phyloP scores from a whole-genome alignment of 352 stramenopile species.

The Plasmopara muralis region DNA sequence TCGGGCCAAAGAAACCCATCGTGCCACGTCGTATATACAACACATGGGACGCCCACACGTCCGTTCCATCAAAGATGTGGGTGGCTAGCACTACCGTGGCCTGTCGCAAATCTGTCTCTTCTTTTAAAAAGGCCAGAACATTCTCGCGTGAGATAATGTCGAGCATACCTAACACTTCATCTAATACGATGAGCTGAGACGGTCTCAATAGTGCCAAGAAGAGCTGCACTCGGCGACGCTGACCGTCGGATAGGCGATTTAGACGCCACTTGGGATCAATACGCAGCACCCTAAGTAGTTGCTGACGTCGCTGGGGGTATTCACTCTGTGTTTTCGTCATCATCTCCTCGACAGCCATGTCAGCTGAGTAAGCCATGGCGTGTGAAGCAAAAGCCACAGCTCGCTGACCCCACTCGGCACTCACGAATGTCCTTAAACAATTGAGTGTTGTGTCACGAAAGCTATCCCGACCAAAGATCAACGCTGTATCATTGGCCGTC shows the following conservation, averaged over 20 bases:
- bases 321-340: slow-evolving; percentile 93
- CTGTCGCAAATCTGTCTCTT: slow-evolving; percentile 51
- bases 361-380: slow-evolving; percentile 84
- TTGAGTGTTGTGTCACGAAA: slow-evolving; percentile 96
- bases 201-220: slow-evolving; percentile 94
- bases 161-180: slow-evolving; percentile 97
- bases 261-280: slow-evolving; percentile 92
- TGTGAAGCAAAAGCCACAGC: slow-evolving; percentile 93
- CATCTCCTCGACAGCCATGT: slow-evolving; percentile 96
- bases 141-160: slow-evolving; percentile 94
- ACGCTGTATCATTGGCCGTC: slow-evolving; percentile 74
- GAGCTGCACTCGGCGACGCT: slow-evolving; percentile 91
- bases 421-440: slow-evolving; percentile 90
- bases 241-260: slow-evolving; percentile 75
- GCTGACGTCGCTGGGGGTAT: slow-evolving; percentile 90
- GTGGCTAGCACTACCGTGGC: slow-evolving; percentile 77
- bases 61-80: slow-evolving; percentile 98
- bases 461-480: slow-evolving; percentile 86
- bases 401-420: slow-evolving; percentile 94
- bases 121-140: slow-evolving; percentile 90
- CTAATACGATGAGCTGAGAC: slow-evolving; percentile 96
- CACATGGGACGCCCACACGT: slow-evolving; percentile 93
- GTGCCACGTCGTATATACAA: slow-evolving; percentile 83
- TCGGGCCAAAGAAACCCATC: slow-evolving; percentile 51
- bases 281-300: slow-evolving; percentile 92